These are phyloP conservation scores for Blastocystis hominis DNA, from an alignment of 352 stramenopile species.

Conservation along the genomic window DNA sequence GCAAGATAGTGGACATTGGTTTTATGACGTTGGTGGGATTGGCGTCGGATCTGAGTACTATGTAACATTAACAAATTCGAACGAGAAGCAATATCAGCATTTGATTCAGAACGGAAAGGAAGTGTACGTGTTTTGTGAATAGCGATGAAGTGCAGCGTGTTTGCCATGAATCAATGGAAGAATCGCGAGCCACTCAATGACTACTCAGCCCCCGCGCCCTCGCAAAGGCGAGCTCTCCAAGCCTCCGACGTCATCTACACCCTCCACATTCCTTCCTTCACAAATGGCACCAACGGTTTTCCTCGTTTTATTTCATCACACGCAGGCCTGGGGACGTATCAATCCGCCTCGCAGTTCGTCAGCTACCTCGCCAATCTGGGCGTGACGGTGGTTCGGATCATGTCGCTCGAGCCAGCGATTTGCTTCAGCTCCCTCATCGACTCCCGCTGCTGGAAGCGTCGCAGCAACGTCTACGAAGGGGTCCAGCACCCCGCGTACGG, in stretches of 20 bases:
- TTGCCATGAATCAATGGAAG: neutral
- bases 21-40: slow-evolving; percentile 1
- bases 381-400: slow-evolving; percentile 9
- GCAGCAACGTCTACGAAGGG: neutral
- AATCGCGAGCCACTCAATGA: neutral
- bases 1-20: slow-evolving; percentile 12
- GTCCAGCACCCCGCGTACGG: slow-evolving; percentile 2
- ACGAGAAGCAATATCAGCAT: neutral
- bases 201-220: too few relatives aligned
- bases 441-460: neutral
- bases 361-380: neutral
- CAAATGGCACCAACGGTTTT: neutral
- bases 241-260: slow-evolving; percentile 1
- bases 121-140: neutral
- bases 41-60: neutral
- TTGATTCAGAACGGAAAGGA: neutral
- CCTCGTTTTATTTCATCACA: neutral
- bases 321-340: neutral
- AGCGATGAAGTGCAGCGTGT: neutral
- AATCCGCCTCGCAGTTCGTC: neutral
- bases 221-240: too few relatives aligned
- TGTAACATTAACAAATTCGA: neutral
- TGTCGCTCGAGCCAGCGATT: neutral
- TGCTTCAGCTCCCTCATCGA: neutral
- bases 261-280: slow-evolving; percentile 37